Evolutionary conservation across 345 rosid species (phyloP), one percentile per base, ranked within the genome.

Genomic region (Diplotaxis tenuifolia): DNA sequence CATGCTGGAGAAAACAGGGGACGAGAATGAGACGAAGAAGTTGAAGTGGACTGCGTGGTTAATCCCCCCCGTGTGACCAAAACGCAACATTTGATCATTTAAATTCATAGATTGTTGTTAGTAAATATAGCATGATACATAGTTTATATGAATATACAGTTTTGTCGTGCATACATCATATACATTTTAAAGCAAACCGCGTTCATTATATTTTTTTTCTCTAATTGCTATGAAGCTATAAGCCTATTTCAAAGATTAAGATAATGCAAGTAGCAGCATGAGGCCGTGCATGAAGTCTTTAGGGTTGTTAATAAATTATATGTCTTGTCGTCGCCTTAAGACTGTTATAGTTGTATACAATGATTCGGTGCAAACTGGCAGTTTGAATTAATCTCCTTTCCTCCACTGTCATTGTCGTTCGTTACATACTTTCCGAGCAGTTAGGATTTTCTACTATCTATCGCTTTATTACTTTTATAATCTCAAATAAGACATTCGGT

Each of bases 11-110:
- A 9, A 55, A 65, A 57, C 80, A 65, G 9, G n/a, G 71, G 67
- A 65, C 20, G 75, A 65, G 80, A 25, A 21, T 36, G 62, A 61
- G 73, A 69, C 4, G 74, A 56, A 4, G 84, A 53, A 4, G 77
- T 22, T 10, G 68, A 32, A 16, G 75, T 67, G 7, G 81, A 70
- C 6, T 78, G 86, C 64, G 78, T 66, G 5, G 60, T 20, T 29
- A 71, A 59, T 8, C 49, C 64, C n/a, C 31, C 57, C 76, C 0
- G 62, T 36, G 11, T 77, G 56, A 49, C 72, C 72, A 55, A 77
- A 77, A 34, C 82, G 68, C 53, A 79, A 18, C 73, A 86, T 67
- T 28, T 83, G 92, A 54, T 85, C 70, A 68, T 81, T 68, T 2
- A 79, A 65, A 73, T 64, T 76, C 73, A 69, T 62, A 4, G 83